phyloP scores from a whole-genome alignment of 441 rosid genomes.

The Daphne laureola region DNA sequence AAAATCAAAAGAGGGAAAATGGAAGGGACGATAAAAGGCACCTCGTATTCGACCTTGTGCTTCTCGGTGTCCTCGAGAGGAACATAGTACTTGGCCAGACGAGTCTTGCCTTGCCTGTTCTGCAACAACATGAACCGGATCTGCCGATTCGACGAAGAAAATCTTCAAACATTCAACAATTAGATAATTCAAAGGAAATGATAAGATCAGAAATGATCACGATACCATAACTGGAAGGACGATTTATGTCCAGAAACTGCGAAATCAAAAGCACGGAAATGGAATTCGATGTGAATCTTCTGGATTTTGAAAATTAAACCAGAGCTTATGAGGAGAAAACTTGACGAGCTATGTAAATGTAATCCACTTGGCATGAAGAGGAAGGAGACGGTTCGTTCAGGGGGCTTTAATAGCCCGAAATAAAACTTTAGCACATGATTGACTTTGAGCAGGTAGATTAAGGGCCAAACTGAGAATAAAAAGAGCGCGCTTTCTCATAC shows the following conservation, averaged over 20 bases:
- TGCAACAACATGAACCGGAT: constrained; percentile 97
- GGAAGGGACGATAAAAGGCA: constrained; percentile 6
- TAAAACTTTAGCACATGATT: too few species aligned
- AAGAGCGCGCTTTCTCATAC: too few species aligned
- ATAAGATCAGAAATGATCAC: neutral
- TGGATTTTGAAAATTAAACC: too few species aligned
- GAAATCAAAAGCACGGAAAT: neutral
- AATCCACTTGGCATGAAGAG: too few species aligned
- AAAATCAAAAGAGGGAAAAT: neutral
- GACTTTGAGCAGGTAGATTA: too few species aligned
- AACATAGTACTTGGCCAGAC: constrained; percentile 96
- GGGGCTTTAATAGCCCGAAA: too few species aligned
- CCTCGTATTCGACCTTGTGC: constrained; percentile 99
- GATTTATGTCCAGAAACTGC: neutral
- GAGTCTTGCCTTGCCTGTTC: constrained; percentile 99
- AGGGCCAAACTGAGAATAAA: too few species aligned
- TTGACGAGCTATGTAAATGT: too few species aligned
- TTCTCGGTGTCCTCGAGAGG: constrained; percentile 98
- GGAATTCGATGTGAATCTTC: neutral
- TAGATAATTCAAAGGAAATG: neutral
- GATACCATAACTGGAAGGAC: constrained; percentile 10
- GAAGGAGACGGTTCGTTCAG: too few species aligned
- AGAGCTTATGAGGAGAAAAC: too few species aligned
- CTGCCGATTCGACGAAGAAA: constrained; percentile 28
- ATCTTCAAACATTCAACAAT: constrained; percentile 10